Percentiles rank a stretch among this genome's conserved stretches.
These are phyloP conservation scores for Fusarium floridanum DNA, from an alignment of 2,329 filamentous ascomycete genomes.

Conservation along the genomic window DNA sequence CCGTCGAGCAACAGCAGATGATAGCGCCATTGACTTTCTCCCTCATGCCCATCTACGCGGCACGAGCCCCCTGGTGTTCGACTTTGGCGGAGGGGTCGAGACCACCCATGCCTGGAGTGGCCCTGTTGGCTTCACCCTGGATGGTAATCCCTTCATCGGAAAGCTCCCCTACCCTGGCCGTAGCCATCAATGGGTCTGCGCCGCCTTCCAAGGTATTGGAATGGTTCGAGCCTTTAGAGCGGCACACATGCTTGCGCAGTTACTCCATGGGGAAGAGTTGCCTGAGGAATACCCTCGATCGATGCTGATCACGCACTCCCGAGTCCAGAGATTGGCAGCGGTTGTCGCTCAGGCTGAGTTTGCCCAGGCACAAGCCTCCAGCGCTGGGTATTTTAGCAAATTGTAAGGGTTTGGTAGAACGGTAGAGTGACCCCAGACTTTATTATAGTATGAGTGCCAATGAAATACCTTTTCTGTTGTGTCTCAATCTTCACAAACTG, in stretches of 20 bases:
- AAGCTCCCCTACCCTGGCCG: conserved; percentile 22
- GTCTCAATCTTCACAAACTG: neutral
- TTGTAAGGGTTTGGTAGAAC: neutral
- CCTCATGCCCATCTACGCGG: neutral
- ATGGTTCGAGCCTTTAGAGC: conserved; percentile 19
- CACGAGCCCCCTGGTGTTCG: neutral
- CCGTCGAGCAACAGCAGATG: neutral
- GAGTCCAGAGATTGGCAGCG: neutral
- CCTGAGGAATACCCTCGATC: neutral
- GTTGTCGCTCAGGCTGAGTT: neutral
- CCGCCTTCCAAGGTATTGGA: conserved; percentile 32
- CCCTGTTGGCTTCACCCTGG: conserved; percentile 36
- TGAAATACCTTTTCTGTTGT: neutral
- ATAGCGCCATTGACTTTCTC: neutral
- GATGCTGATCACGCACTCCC: neutral
- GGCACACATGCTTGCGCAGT: neutral
- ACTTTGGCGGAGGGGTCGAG: neutral
- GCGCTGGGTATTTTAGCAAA: neutral
- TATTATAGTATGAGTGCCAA: neutral
- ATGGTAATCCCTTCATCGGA: conserved; percentile 23
- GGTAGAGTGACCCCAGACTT: no score
- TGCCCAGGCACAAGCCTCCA: neutral
- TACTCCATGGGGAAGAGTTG: neutral
- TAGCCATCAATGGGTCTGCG: conserved; percentile 38
- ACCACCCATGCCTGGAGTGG: conserved; percentile 9